Conservation (phyloP, 1,139 yeast genomes). For the Suhomyces panamericanus region DNA sequence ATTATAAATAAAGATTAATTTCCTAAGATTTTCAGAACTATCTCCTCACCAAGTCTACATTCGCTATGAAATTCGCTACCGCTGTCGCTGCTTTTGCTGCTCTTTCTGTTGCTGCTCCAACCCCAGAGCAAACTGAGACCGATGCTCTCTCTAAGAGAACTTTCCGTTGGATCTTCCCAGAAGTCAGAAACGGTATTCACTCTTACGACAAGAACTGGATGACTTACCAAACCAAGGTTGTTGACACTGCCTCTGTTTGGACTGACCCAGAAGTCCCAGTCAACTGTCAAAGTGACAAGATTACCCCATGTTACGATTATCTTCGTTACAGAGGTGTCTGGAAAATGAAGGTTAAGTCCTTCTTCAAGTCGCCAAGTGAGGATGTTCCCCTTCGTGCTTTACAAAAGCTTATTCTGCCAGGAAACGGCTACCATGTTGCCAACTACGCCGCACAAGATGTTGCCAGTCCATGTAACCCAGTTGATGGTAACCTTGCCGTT, state of each 20-base stretch:
- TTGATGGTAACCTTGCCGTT: neutral
- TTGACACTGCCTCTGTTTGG: neutral
- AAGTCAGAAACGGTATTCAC: neutral
- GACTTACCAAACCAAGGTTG: slow-evolving; percentile 1
- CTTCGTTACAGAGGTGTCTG: neutral
- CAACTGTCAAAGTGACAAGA: neutral
- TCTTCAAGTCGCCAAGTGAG: neutral
- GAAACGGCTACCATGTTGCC: neutral
- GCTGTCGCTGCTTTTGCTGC: neutral
- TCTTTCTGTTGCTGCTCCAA: neutral
- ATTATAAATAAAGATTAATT: no score
- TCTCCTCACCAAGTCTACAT: no score
- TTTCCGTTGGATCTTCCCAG: neutral
- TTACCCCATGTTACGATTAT: neutral
- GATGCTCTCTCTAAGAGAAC: neutral
- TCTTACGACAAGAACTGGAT: neutral
- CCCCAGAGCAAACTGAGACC: neutral
- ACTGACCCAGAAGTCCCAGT: neutral
- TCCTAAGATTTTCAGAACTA: no score
- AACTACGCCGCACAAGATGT: neutral
- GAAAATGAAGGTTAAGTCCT: neutral
- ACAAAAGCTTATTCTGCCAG: slow-evolving; percentile 1
- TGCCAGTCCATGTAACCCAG: neutral
- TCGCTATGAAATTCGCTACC: no score
- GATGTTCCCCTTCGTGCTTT: neutral